These are phyloP conservation scores for Fusarium pilosicola DNA, from an alignment of 2,329 filamentous ascomycete genomes.

Conservation along the genomic window DNA sequence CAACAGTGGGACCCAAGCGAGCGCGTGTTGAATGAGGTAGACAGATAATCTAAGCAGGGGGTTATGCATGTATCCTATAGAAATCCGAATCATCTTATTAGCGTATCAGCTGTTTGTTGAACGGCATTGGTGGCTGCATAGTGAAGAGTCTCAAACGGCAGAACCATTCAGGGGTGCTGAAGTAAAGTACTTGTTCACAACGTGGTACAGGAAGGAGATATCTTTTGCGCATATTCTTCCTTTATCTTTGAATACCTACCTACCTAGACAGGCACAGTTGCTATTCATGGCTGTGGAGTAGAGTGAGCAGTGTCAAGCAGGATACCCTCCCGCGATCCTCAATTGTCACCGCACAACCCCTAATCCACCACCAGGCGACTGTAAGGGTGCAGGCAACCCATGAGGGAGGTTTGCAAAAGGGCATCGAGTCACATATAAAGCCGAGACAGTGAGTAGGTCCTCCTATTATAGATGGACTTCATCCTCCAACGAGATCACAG, in stretches of 20 bases:
- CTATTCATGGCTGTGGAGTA: neutral
- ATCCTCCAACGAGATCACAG: neutral
- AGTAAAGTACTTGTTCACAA: neutral
- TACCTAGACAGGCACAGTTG: neutral
- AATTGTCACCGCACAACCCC: neutral
- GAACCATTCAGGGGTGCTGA: neutral
- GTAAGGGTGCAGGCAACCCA: neutral
- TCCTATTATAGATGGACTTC: neutral
- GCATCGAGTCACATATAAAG: neutral
- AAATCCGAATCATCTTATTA: neutral
- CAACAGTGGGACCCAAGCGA: slow-evolving; percentile 49
- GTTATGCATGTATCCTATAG: slow-evolving; percentile 1
- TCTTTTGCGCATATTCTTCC: neutral
- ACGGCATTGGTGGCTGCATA: neutral
- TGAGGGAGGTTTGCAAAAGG: neutral
- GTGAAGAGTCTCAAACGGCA: neutral
- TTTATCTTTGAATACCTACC: neutral
- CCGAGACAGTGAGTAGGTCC: neutral
- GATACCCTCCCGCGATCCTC: neutral
- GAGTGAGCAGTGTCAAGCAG: neutral
- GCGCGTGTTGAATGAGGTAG: slow-evolving; percentile 19
- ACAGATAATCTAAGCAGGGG: neutral
- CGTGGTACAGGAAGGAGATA: neutral
- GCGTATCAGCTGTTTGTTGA: neutral
- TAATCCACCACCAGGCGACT: neutral